Base-by-base conservation (phyloP, 345 rosid species). In the Eutrema heterophyllum region DNA sequence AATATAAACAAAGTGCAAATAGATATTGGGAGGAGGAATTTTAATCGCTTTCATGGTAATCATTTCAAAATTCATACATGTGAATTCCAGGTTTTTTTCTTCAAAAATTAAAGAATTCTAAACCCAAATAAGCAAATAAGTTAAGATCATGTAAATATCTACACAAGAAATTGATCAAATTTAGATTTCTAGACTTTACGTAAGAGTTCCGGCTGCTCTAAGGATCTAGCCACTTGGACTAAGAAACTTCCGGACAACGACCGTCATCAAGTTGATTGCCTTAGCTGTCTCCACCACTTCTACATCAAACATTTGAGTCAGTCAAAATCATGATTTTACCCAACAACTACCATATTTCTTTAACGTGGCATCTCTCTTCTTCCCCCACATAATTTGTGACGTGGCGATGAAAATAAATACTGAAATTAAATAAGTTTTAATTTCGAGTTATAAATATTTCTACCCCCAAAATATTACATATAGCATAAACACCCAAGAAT, bases 281-380 rank as follows among this genome's bases (percentile, higher is more conserved):
- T 50, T 75, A 75, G 73, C 78, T 75, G 78, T 75, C 63, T 67
- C 78, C 73, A 40, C 68, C 18, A 38, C 24, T 9, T 44, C 55
- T 15, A 24, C 68, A 21, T 51, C 8, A 50, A 51, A 57, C 44
- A 65, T 61, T 48, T 56, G 60, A 66, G 59, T 74, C 72, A 48
- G 78, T 66, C 51, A 57, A 40, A 18, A 4, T 73, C 49, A 74
- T 74, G 9, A 48, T 46, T 52, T 66, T 57, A 57, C 36, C 78
- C 70, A 63, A 63, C 68, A 11, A 66, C 60, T 41, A 46, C 72
- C 52, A 46, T 46, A 44, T 54, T 56, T 40, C 64, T 70, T 53
- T 3, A 65, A 73, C 71, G 66, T 74, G 72, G 3, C 60, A 13
- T 36, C 66, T 51, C 18, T 27, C 57, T 73, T 55, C 50, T 54